phyloP scores from a whole-genome alignment of 257 asterid genomes.

The Fraxinus quadrangulata region DNA sequence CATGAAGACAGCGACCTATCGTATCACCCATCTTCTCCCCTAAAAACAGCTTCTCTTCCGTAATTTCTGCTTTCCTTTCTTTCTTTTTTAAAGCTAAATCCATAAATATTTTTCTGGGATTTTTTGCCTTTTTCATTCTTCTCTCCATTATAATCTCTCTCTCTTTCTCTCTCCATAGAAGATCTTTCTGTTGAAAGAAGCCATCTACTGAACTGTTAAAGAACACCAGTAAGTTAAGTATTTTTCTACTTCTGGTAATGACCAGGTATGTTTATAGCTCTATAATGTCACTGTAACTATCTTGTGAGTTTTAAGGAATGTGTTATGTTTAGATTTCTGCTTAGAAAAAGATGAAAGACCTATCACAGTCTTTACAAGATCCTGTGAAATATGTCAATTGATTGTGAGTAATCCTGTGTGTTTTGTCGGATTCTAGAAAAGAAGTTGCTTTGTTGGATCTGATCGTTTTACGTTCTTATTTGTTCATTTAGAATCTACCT shows the following conservation, averaged over 20 bases:
- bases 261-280: not conserved
- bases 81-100: no score
- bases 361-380: no score
- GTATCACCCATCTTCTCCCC: not conserved
- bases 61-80: conserved; percentile 17
- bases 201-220: not conserved
- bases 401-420: not conserved
- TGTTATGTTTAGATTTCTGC: not conserved
- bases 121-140: no score
- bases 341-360: no score
- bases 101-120: not conserved
- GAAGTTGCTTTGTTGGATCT: not conserved
- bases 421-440: not conserved
- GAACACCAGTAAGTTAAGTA: not conserved
- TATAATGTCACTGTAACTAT: not conserved
- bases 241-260: not conserved
- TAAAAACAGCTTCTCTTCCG: conserved; percentile 20
- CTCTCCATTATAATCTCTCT: not conserved
- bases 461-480: not conserved
- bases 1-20: conserved; percentile 39
- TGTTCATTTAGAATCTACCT: not conserved
- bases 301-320: not conserved
- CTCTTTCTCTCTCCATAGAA: not conserved
- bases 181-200: not conserved
- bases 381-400: no score